Evolutionary conservation across 208 protist genomes (phyloP).

Genomic region (Eutreptiella sp.): DNA sequence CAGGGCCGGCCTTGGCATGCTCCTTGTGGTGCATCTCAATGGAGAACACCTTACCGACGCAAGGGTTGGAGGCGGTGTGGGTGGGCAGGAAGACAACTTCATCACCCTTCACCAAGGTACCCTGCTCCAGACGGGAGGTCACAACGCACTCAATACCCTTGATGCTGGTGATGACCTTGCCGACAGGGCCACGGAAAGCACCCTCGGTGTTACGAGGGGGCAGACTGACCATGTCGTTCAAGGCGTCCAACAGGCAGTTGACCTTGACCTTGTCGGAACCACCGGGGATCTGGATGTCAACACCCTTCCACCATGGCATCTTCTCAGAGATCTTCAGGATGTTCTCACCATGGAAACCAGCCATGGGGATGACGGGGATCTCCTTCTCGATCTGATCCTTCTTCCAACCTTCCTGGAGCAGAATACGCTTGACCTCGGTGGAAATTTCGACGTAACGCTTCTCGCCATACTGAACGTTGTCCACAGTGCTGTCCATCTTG

Average conservation of each 20-base stretch:
- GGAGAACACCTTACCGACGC: slow-evolving; percentile 70
- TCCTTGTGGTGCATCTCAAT: slow-evolving; percentile 81
- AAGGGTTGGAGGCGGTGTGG: slow-evolving; percentile 44
- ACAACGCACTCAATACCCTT: too few species aligned
- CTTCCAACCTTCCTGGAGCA: slow-evolving; percentile 88
- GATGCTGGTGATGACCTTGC: too few species aligned
- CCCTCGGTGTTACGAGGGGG: too few species aligned
- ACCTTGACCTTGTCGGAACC: too few species aligned
- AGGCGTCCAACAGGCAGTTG: too few species aligned
- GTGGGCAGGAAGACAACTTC: slow-evolving; percentile 52
- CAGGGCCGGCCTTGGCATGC: slow-evolving; percentile 59
- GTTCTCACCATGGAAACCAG: too few species aligned
- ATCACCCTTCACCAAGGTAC: slow-evolving; percentile 50
- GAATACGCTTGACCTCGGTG: slow-evolving; percentile 85
- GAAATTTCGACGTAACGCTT: slow-evolving; percentile 92
- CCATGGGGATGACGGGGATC: too few species aligned
- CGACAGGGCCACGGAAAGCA: too few species aligned
- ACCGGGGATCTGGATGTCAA: too few species aligned
- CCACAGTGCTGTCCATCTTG: slow-evolving; percentile 99
- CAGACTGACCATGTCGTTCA: too few species aligned
- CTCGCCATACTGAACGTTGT: slow-evolving; percentile 81
- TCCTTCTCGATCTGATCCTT: slow-evolving; percentile 73
- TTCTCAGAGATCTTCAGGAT: too few species aligned
- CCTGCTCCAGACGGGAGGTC: slow-evolving; percentile 57
- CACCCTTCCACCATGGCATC: too few species aligned